These are phyloP conservation scores for Keithomyces neogunnii DNA, from an alignment of 2,329 filamentous ascomycete genomes.

Conservation along the genomic window DNA sequence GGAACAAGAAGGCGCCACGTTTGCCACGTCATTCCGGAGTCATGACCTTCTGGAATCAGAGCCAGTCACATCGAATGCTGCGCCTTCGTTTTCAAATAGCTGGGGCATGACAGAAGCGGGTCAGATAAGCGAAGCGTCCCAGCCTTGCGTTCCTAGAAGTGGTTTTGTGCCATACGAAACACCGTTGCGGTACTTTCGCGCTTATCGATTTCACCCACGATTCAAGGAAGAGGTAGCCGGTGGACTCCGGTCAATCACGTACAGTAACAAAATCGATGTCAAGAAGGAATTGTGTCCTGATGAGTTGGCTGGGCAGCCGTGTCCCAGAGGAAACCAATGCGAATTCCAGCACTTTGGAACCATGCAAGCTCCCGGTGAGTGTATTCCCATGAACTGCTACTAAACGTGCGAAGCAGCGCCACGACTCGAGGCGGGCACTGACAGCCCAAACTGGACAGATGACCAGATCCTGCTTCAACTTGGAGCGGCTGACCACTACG, in stretches of 20 bases:
- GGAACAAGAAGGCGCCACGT: not conserved
- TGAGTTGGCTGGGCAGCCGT: constrained; percentile 62
- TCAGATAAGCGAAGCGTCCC: constrained; percentile 1
- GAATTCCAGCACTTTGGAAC: constrained; percentile 65
- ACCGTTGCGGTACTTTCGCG: constrained; percentile 72
- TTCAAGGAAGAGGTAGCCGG: constrained; percentile 61
- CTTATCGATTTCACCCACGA: constrained; percentile 81
- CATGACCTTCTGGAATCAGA: not conserved
- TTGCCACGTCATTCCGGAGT: constrained; percentile 1
- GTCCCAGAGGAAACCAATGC: constrained; percentile 63
- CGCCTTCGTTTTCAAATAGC: constrained; percentile 5
- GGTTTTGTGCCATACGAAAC: constrained; percentile 63
- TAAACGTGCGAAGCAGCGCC: constrained; percentile 7
- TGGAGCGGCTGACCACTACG: constrained; percentile 56
- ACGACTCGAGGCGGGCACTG: constrained; percentile 33
- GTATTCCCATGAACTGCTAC: constrained; percentile 9
- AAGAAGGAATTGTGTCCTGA: constrained; percentile 66
- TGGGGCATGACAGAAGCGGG: constrained; percentile 10
- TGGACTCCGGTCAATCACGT: constrained; percentile 84
- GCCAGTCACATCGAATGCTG: not conserved
- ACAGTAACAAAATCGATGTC: constrained; percentile 82
- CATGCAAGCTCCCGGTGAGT: constrained; percentile 31
- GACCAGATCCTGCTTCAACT: constrained; percentile 66
- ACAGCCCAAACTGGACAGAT: constrained; percentile 46
- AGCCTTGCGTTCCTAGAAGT: constrained; percentile 8